Conservation (phyloP, 1,284 basidiomycete species). For the Trametes hirsuta region DNA sequence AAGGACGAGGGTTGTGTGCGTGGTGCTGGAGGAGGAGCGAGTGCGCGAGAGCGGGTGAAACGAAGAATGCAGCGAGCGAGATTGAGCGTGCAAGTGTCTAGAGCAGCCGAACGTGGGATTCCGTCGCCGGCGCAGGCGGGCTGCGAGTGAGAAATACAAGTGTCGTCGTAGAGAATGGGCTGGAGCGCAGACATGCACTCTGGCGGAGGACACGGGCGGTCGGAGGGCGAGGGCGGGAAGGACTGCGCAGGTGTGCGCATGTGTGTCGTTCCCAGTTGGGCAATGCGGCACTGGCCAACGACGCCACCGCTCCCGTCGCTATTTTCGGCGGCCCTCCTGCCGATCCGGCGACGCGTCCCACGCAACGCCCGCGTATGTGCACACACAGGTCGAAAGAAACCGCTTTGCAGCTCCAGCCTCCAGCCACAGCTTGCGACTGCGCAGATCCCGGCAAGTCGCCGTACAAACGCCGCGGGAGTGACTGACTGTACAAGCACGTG, state of each 20-base stretch:
- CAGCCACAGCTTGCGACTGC: background rate
- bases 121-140: background rate
- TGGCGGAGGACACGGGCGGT: background rate
- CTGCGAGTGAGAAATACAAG: background rate
- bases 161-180: background rate
- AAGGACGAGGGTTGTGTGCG: background rate
- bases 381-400: background rate
- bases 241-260: background rate
- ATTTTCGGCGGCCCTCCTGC: constrained; percentile 11
- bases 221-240: background rate
- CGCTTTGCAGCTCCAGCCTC: background rate
- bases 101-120: background rate
- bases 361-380: background rate
- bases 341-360: background rate
- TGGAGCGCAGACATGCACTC: background rate
- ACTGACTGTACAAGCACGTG: constrained; percentile 15
- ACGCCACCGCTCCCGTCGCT: constrained; percentile 4
- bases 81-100: background rate
- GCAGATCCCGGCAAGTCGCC: background rate
- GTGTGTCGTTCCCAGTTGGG: background rate
- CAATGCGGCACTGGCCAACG: background rate
- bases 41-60: background rate
- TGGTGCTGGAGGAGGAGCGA: no score
- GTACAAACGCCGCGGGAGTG: constrained; percentile 10
- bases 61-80: background rate